phyloP scores from a whole-genome alignment of 208 protist species.

The Leishmania aethiopica region DNA sequence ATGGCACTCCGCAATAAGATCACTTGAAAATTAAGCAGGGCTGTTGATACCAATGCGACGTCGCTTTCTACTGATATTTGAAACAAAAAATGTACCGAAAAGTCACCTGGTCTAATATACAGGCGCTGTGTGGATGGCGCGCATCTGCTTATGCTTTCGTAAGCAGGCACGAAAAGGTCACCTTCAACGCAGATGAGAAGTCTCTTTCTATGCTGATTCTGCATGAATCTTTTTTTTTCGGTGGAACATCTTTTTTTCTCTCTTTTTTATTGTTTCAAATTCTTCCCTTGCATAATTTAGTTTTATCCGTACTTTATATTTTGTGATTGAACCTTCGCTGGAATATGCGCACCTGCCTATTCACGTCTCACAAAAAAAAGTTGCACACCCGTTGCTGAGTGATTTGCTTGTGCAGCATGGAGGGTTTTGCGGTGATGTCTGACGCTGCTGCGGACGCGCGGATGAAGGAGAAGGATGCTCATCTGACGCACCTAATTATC shows the following conservation, averaged over 20 bases:
- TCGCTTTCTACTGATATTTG: too few species aligned
- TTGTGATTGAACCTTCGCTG: neutral
- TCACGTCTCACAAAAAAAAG: neutral
- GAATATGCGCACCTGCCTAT: neutral
- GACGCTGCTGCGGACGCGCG: slow-evolving; percentile 7
- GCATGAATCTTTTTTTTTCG: neutral
- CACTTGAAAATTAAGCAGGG: neutral
- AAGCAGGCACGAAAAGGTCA: neutral
- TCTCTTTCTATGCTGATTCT: neutral
- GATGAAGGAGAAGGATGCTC: slow-evolving; percentile 30
- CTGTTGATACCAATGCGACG: neutral
- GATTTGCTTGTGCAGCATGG: slow-evolving; percentile 12
- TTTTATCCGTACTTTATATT: neutral
- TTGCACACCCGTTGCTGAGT: neutral
- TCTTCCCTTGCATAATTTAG: neutral
- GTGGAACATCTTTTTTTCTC: neutral
- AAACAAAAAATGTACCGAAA: neutral
- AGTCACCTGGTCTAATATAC: neutral
- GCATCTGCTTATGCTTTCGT: neutral
- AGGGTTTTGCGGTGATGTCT: neutral
- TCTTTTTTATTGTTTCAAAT: neutral
- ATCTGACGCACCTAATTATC: slow-evolving; percentile 43
- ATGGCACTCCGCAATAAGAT: neutral
- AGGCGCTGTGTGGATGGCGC: neutral
- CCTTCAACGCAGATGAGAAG: too few species aligned